Conservation (phyloP, 108 stramenopile genomes). For the Epipyxis sp. region DNA sequence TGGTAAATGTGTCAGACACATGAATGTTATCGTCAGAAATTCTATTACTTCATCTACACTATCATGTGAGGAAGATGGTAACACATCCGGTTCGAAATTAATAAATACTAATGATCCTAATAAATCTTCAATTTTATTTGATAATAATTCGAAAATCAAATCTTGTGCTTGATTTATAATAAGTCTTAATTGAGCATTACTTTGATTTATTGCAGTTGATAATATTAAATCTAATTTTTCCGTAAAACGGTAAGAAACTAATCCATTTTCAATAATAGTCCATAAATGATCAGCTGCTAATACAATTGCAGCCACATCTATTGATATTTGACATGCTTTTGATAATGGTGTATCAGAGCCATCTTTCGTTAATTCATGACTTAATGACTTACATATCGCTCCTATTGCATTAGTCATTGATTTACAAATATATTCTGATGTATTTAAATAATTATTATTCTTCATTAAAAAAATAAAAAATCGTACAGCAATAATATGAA, state of each 20-base stretch:
- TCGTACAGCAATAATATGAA: not conserved
- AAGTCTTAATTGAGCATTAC: not conserved
- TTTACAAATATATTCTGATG: not conserved
- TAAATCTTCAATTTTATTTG: not conserved
- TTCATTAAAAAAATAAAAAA: not conserved
- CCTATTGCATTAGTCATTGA: not conserved
- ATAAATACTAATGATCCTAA: not conserved
- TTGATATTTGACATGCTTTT: slow-evolving; percentile 30
- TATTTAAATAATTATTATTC: not conserved
- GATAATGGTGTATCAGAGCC: slow-evolving; percentile 23
- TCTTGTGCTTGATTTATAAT: not conserved
- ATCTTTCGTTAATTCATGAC: not conserved
- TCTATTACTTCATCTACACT: slow-evolving; percentile 6
- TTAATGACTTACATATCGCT: not conserved
- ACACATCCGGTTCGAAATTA: not conserved
- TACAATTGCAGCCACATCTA: not conserved
- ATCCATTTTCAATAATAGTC: not conserved
- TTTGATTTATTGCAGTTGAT: not conserved
- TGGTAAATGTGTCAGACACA: slow-evolving; percentile 29
- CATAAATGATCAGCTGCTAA: not conserved
- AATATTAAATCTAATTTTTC: not conserved
- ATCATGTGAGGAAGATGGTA: not conserved
- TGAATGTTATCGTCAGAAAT: slow-evolving; percentile 18
- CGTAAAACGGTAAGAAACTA: too few relatives aligned
- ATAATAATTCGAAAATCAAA: slow-evolving; percentile 5